Evolutionary conservation across 2,329 filamentous ascomycete species (phyloP).

Genomic region (Nemania serpens): DNA sequence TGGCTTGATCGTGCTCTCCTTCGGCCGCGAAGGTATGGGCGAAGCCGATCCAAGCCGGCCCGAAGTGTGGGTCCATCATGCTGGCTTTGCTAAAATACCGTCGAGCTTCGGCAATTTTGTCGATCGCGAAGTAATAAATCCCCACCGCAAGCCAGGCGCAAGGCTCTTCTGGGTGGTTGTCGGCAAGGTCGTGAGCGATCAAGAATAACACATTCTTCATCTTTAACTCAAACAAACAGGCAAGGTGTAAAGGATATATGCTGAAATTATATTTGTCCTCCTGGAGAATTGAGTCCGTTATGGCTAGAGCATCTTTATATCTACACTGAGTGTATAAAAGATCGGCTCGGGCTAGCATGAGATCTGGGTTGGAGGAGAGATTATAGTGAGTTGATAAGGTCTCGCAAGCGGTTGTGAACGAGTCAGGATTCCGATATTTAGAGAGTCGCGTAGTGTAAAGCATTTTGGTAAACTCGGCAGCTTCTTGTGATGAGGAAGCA

Average conservation of each 20-base stretch:
- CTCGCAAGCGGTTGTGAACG: conserved; percentile 85
- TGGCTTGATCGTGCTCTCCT: conserved; percentile 97
- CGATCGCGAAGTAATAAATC: conserved; percentile 89
- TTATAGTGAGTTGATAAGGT: conserved; percentile 93
- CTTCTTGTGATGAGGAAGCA: conserved; percentile 75
- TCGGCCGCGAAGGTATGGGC: conserved; percentile 98
- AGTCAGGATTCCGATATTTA: conserved; percentile 87
- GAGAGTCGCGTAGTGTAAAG: conserved; percentile 94
- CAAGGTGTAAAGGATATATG: conserved; percentile 88
- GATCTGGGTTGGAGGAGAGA: conserved; percentile 82
- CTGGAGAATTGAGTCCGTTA: conserved; percentile 82
- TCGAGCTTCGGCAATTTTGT: conserved; percentile 88
- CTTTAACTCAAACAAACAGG: conserved; percentile 85
- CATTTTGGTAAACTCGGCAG: conserved; percentile 91
- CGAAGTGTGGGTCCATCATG: conserved; percentile 97
- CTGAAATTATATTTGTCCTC: conserved; percentile 87
- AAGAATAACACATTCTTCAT: conserved; percentile 90
- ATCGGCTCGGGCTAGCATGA: conserved; percentile 87
- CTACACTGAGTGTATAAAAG: conserved; percentile 93
- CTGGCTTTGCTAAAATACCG: conserved; percentile 97
- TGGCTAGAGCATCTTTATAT: conserved; percentile 81
- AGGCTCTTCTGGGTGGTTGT: conserved; percentile 87
- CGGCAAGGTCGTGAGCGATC: conserved; percentile 88
- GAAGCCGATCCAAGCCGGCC: conserved; percentile 97
- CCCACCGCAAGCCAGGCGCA: conserved; percentile 94